Evolutionary conservation across 768 basidiomycete species (phyloP).

Genomic region (Omphalotus guepiniiformis): DNA sequence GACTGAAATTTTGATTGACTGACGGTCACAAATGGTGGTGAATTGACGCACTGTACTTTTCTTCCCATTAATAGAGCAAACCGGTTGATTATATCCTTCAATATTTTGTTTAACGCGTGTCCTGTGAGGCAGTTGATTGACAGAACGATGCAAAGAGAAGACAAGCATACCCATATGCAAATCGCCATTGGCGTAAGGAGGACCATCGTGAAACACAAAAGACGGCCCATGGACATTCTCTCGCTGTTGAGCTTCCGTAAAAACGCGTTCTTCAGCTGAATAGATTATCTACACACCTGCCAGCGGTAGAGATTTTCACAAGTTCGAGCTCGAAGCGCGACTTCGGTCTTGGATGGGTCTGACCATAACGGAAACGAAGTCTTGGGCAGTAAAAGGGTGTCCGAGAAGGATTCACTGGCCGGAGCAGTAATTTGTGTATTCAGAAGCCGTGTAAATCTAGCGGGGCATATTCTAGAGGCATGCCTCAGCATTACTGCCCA

Average conservation of each 20-base stretch:
- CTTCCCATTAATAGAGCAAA: constrained; percentile 76
- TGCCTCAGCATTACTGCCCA: no score
- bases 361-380: constrained; percentile 75
- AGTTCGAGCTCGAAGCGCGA: constrained; percentile 53
- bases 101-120: constrained; percentile 92
- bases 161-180: constrained; percentile 80
- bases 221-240: constrained; percentile 59
- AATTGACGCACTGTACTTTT: constrained; percentile 66
- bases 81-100: constrained; percentile 94
- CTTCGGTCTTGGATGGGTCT: constrained; percentile 60
- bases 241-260: constrained; percentile 37
- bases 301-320: constrained; percentile 66
- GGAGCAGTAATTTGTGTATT: no score
- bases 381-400: constrained; percentile 76
- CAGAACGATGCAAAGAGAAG: neutral
- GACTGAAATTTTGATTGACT: neutral
- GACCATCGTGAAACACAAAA: constrained; percentile 93
- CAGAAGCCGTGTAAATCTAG: no score
- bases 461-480: no score
- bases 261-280: constrained; percentile 19
- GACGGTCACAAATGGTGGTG: neutral
- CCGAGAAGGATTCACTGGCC: constrained; percentile 40
- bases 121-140: constrained; percentile 40
- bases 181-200: constrained; percentile 96
- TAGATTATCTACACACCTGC: constrained; percentile 49